Base-by-base conservation (phyloP, 2,329 filamentous ascomycete genomes). In the Botrytis elliptica region DNA sequence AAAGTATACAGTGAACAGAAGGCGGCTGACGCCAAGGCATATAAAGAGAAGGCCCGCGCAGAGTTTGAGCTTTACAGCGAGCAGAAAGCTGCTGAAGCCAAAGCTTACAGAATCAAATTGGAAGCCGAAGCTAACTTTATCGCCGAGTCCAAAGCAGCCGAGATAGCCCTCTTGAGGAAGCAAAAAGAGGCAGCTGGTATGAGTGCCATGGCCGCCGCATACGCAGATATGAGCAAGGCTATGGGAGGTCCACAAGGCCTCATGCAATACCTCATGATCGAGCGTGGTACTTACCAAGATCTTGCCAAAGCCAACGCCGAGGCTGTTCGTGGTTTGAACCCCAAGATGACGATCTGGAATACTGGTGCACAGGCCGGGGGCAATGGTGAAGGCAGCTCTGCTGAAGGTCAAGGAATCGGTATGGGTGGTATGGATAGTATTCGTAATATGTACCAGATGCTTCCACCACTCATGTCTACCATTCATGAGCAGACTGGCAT, bases 321-420 rank as follows among this genome's bases (percentile, higher is more conserved):
- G 46, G 93, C 93, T 46, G 89, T 97, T 80, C 86, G 89, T 70
- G 93, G 93, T 40, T 84, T 97, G 77, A 88, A 94, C 82, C 94
- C 94, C 77, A 97, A 97, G 90, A 96, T 97, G 84, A 94, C 91
- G 75, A 90, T 95, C 40, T 97, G 93, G 94, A 96, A 93, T 81
- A 97, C 93, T 14, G 92, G 92, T 62, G 82, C 83, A 67, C 84
- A 87, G 69, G 78, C 78, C 63, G 79, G 78, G 6, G 73, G 75
- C 29, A 75, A 75, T 46, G 85, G 81, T 25, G n/a, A 29, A 59
- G 52, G 38, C 29, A 33, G 12, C 20, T 66, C 70, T 20, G 46
- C 33, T 7, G 65, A 68, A 49, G 84, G 83, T 18, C 80, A 80
- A 60, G 83, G 82, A 40, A 82, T 82, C 59, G 81, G 83, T 60